Evolutionary conservation across 371 early-diverging fungal genomes (phyloP), one percentile per base, ranked within the genome.

Genomic region (Entomophthora muscae): DNA sequence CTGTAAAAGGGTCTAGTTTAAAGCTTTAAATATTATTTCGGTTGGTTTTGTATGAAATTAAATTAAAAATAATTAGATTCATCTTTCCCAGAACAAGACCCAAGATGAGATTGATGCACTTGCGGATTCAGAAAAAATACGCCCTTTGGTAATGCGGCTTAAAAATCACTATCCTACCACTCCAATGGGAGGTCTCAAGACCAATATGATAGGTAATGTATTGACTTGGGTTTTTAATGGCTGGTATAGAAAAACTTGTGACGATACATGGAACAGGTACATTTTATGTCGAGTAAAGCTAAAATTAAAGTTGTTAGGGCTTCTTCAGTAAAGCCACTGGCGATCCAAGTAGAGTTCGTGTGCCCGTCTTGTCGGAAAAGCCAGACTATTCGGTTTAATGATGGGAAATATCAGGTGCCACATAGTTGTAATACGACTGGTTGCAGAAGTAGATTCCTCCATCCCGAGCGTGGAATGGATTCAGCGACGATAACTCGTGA

Each of bases 401-500:
- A 78, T 53, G 78, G 80, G 13, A 75, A 74, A 53, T 79, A 67
- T 57, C 52, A 64, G 10, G 59, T 63, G 21, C 78, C 81, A 13
- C 64, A 70, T 17, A 71, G 63, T 51, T 82, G 83, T 60, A 29
- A 55, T 23, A 69, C 64, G 23, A 61, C 56, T 28, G 79, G 78
- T 7, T 82, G 82, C 67, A 72, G 72, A 24, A 65, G 75, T 32
- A 65, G 63, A 30, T 67, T 77, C 33, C 81, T 83, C 64, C 57
- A 68, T 7, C 72, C 79, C 1, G 72, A 74, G 51, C 67, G 73
- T 55, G 76, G 77, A 22, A 63, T 69, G n/a, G 71, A 68, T 26
- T 70, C 71, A 33, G 75, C 78, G 1, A 76, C 79, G 0, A 67
- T 70, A 1, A 78, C 81, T 12, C 73, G 79, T 0, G 85, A 88